Evolutionary conservation across 148 eudicot genomes (phyloP).

Genomic region (Euryodendron excelsum): DNA sequence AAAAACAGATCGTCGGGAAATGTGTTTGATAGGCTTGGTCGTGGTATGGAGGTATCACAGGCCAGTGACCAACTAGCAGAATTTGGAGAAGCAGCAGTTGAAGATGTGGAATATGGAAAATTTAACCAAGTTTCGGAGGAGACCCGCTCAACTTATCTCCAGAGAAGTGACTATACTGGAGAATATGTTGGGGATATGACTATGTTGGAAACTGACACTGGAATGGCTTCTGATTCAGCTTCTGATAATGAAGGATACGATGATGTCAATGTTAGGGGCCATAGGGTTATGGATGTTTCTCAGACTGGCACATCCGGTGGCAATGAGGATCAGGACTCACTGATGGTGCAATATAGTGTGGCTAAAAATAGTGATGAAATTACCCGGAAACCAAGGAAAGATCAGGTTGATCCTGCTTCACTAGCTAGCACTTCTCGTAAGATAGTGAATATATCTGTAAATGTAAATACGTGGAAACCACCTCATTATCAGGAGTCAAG

Average conservation of each 20-base stretch:
- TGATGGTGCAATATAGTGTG: slow-evolving; percentile 44
- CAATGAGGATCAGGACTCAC: slow-evolving; percentile 43
- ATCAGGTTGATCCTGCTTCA: slow-evolving; percentile 41
- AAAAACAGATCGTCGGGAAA: slow-evolving; percentile 50
- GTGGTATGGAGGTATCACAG: slow-evolving; percentile 36
- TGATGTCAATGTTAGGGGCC: slow-evolving; percentile 35
- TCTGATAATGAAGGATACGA: slow-evolving; percentile 60
- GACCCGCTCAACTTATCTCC: slow-evolving; percentile 31
- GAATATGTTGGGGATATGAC: slow-evolving; percentile 26
- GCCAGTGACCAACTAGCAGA: slow-evolving; percentile 27
- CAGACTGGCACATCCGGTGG: slow-evolving; percentile 46
- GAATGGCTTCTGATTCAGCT: slow-evolving; percentile 53
- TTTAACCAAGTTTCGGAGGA: slow-evolving; percentile 28
- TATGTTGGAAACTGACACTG: slow-evolving; percentile 38
- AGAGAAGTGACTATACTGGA: slow-evolving; percentile 24
- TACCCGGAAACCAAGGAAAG: slow-evolving; percentile 32
- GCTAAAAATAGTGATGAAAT: slow-evolving; percentile 37
- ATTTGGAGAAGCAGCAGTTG: slow-evolving; percentile 28
- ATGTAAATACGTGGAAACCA: slow-evolving; percentile 79
- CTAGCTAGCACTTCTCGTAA: slow-evolving; percentile 45
- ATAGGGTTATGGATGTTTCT: slow-evolving; percentile 33
- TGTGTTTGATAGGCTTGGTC: slow-evolving; percentile 86
- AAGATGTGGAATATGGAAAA: slow-evolving; percentile 40
- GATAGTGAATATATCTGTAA: slow-evolving; percentile 58
- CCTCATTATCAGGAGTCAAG: slow-evolving; percentile 48